These are phyloP conservation scores for Aspergillus taichungensis DNA, from an alignment of 495 filamentous ascomycete species.

Conservation along the genomic window DNA sequence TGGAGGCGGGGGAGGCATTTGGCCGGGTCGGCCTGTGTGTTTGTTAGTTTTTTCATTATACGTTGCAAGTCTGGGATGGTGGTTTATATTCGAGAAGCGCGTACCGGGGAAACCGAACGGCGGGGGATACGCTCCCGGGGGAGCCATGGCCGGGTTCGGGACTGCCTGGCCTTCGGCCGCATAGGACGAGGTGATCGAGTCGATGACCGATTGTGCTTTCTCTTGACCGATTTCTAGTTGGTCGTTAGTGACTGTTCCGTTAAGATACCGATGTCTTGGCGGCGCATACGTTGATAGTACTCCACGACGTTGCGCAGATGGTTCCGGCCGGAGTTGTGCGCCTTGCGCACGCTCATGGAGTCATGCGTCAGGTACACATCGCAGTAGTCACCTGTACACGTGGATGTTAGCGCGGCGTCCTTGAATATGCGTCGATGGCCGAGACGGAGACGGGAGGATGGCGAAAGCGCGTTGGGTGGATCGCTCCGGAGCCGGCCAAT, in stretches of 20 bases:
- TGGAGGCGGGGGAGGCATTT: slow-evolving; percentile 45
- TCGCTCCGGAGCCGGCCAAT: not conserved
- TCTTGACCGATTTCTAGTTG: slow-evolving; percentile 87
- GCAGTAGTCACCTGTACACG: slow-evolving; percentile 84
- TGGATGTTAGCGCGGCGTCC: not conserved
- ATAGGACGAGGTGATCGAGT: slow-evolving; percentile 93
- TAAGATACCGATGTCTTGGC: too few relatives aligned
- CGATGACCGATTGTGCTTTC: slow-evolving; percentile 96
- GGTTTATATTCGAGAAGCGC: not conserved
- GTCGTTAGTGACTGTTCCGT: not conserved
- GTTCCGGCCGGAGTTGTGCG: slow-evolving; percentile 93
- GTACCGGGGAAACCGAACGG: slow-evolving; percentile 53
- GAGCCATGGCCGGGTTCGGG: slow-evolving; percentile 70
- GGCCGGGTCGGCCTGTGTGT: slow-evolving; percentile 34
- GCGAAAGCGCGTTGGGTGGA: not conserved
- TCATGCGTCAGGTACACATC: slow-evolving; percentile 99
- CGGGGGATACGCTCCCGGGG: slow-evolving; percentile 38
- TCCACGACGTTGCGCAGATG: slow-evolving; percentile 95
- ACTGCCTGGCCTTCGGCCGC: slow-evolving; percentile 82
- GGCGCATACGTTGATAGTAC: slow-evolving; percentile 82
- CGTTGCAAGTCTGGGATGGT: not conserved
- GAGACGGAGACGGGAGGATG: not conserved
- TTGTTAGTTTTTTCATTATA: not conserved
- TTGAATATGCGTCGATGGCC: not conserved
- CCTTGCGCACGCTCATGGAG: slow-evolving; percentile 98